Base-by-base conservation (phyloP, 441 rosid species). In the Adansonia rubrostipa region DNA sequence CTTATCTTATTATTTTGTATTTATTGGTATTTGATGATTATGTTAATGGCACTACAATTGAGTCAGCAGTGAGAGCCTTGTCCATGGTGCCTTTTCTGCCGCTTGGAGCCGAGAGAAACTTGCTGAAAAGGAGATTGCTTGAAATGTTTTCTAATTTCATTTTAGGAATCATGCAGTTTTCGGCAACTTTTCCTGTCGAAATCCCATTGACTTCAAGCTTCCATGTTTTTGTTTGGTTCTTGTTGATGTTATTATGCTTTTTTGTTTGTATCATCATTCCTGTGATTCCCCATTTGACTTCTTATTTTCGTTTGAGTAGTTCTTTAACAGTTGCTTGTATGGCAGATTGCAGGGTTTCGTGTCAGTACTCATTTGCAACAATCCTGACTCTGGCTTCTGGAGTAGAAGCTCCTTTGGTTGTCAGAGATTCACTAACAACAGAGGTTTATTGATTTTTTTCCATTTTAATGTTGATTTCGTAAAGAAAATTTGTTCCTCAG, bases 1-100 rank as follows among this genome's bases (percentile, higher is more conserved):
- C 53, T 48, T 40, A 40, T 28, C 33, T 28, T 28, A 28, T 28
- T 28, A 28, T 22, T 60, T 60, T 22, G 15, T 6, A 20, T 58
- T 9, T 28, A 22, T 19, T 58, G 63, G 33, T 20, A 58, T 20
- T 58, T 1, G 6, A 19, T 9, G 5, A 3, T 65, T 40, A 8
- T 15, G 54, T 45, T 47, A 17, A 9, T 47, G 79, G 79, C 79
- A 65, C 65, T 65, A 66, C n/a, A 63, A 13, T 28, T 5, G 78
- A 75, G 65, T 76, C 73, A 51, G 63, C 79, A 75, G 71, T 47
- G 22, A 17, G 68, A 50, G 60, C 47, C 78, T 13, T 15, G 5
- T 14, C 13, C 68, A 22, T 58, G 57, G 68, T 24, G 56, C 51
- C 54, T 61, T 58, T 42, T 74, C 77, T 60, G 77, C 57, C 68